Evolutionary conservation across 192 early-diverging fungal species (phyloP).

Genomic region (Umbelopsis isabellina): DNA sequence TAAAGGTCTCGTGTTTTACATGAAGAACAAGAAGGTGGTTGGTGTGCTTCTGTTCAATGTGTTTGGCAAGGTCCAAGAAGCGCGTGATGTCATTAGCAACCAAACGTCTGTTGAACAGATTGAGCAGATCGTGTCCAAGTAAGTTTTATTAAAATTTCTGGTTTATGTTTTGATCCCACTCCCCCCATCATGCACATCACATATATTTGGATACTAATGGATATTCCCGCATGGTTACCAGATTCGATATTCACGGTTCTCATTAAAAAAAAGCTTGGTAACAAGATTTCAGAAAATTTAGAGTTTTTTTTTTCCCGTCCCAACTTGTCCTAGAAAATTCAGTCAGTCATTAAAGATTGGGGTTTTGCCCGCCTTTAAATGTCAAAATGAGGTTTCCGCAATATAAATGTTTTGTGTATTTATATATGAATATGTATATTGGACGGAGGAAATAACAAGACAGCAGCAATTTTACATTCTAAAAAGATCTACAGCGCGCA

Average conservation of each 20-base stretch:
- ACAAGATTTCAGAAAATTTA: no score
- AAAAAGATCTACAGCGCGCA: constrained; percentile 8
- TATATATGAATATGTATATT: not conserved
- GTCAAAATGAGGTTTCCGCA: no score
- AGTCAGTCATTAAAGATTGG: no score
- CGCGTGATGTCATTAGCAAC: constrained; percentile 56
- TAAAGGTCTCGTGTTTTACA: constrained; percentile 66
- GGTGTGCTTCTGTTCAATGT: constrained; percentile 65
- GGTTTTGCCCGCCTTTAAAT: no score
- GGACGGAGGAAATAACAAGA: not conserved
- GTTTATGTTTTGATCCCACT: constrained; percentile 39
- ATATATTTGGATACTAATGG: not conserved
- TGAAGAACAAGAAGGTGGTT: constrained; percentile 55
- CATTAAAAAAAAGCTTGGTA: constrained; percentile 2
- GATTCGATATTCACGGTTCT: constrained; percentile 16
- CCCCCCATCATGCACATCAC: constrained; percentile 37
- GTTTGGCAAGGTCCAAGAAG: constrained; percentile 63
- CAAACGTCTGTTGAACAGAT: constrained; percentile 8
- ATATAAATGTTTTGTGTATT: no score
- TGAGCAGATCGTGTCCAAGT: constrained; percentile 8
- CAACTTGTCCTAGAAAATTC: no score
- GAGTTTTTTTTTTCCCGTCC: no score
- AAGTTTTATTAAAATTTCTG: constrained; percentile 1
- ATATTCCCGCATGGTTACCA: constrained; percentile 4
- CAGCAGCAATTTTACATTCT: constrained; percentile 1